phyloP scores from a whole-genome alignment of 805 yeast species.

The Metschnikowia cubensis region DNA sequence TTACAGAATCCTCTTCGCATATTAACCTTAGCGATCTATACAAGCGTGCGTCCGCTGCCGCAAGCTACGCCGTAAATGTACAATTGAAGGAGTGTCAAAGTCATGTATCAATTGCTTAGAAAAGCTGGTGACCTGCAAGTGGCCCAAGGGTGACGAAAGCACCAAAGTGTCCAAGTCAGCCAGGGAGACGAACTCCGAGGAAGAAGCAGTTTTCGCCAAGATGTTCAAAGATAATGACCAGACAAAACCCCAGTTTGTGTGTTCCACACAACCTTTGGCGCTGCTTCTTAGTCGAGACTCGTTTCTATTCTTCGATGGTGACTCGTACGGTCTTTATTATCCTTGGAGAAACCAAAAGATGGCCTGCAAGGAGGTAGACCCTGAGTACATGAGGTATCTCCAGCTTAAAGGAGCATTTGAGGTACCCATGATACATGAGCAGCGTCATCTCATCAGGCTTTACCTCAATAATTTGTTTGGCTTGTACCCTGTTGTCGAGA shows the following conservation, averaged over 20 bases:
- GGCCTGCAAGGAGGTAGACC: not conserved
- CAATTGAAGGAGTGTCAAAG: not conserved
- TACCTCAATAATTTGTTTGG: not conserved
- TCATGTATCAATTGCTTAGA: not conserved
- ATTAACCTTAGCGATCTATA: constrained; percentile 1
- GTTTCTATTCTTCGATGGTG: constrained; percentile 3
- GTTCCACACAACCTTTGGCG: constrained; percentile 4
- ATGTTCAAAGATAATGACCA: constrained; percentile 2
- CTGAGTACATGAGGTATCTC: constrained; percentile 1
- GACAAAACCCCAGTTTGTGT: constrained; percentile 2
- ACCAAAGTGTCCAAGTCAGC: not conserved
- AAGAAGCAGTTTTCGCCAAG: not conserved
- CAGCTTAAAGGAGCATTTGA: not conserved
- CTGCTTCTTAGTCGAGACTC: constrained; percentile 4
- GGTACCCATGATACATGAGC: not conserved
- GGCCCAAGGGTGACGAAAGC: not conserved
- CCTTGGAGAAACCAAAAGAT: constrained; percentile 1
- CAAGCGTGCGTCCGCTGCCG: constrained; percentile 2
- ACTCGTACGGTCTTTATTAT: constrained; percentile 2
- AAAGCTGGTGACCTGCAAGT: not conserved
- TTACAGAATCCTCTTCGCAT: not conserved
- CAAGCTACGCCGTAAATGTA: constrained; percentile 3
- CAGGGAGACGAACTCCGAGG: not conserved
- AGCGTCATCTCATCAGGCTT: not conserved
- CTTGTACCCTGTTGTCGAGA: constrained; percentile 2